Percentiles rank a stretch among this genome's conserved stretches.
These are phyloP conservation scores for Xylaria cubensis DNA, from an alignment of 495 filamentous ascomycete genomes.

Conservation along the genomic window DNA sequence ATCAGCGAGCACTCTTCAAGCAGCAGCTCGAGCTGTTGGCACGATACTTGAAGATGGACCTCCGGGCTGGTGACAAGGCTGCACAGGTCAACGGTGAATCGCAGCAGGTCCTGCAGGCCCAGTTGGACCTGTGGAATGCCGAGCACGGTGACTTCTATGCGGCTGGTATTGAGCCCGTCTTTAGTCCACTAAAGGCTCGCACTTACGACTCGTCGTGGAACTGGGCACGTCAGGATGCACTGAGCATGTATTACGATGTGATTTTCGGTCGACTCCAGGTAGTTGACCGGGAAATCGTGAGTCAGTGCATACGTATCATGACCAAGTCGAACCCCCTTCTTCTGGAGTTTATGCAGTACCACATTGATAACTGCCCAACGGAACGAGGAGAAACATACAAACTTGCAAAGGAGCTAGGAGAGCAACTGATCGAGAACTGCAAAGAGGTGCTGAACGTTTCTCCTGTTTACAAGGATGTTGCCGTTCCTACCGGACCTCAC, in stretches of 20 bases:
- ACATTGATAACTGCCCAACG: slow-evolving; percentile 98
- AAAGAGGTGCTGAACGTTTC: slow-evolving; percentile 82
- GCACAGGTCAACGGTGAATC: slow-evolving; percentile 83
- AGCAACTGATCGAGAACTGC: slow-evolving; percentile 96
- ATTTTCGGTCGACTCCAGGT: slow-evolving; percentile 94
- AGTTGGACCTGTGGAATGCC: slow-evolving; percentile 91
- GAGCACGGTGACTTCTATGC: slow-evolving; percentile 98
- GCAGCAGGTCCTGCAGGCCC: slow-evolving; percentile 83
- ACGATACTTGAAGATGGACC: slow-evolving; percentile 94
- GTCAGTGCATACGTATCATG: slow-evolving; percentile 98
- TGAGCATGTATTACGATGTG: slow-evolving; percentile 99
- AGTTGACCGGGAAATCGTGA: slow-evolving; percentile 97
- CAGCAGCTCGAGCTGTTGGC: slow-evolving; percentile 95
- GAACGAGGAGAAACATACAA: slow-evolving; percentile 97
- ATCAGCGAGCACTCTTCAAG: slow-evolving; percentile 93
- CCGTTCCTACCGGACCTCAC: slow-evolving; percentile 86
- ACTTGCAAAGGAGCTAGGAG: slow-evolving; percentile 93
- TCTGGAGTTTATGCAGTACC: slow-evolving; percentile 99
- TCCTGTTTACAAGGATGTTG: slow-evolving; percentile 95
- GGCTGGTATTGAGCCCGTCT: slow-evolving; percentile 89
- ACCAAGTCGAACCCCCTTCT: slow-evolving; percentile 95
- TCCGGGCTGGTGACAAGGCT: slow-evolving; percentile 93
- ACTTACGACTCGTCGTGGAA: slow-evolving; percentile 99
- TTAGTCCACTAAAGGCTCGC: slow-evolving; percentile 90
- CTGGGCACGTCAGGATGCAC: slow-evolving; percentile 96